Conservation (phyloP, 2,329 filamentous ascomycete species). For the Stachybotrys elegans region DNA sequence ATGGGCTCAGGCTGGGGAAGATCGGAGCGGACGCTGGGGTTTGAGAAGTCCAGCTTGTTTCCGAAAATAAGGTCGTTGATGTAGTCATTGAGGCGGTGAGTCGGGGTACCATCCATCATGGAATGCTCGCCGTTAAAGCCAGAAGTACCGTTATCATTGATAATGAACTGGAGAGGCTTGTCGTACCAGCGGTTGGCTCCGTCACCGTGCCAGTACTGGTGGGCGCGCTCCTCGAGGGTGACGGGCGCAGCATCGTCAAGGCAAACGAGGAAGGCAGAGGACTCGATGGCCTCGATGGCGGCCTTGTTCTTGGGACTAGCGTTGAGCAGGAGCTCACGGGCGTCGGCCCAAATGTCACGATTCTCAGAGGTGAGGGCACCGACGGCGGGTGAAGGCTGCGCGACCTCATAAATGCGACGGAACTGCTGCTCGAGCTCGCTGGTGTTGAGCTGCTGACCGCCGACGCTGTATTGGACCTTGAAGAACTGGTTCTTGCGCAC, state of each 20-base stretch:
- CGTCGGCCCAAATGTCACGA: constrained; percentile 87
- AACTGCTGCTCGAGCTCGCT: constrained; percentile 90
- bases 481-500: constrained; percentile 97
- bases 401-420: constrained; percentile 73
- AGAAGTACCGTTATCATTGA: constrained; percentile 96
- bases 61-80: constrained; percentile 87
- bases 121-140: constrained; percentile 98
- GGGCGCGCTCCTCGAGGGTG: constrained; percentile 90
- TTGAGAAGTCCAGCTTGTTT: constrained; percentile 87
- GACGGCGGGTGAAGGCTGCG: constrained; percentile 65
- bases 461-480: constrained; percentile 78
- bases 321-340: constrained; percentile 68
- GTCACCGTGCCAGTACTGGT: constrained; percentile 97
- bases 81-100: constrained; percentile 94
- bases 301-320: constrained; percentile 75
- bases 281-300: constrained; percentile 76
- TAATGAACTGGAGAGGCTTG: constrained; percentile 95
- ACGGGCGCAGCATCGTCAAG: constrained; percentile 88
- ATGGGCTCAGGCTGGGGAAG: constrained; percentile 76
- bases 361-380: constrained; percentile 88
- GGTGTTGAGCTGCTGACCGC: constrained; percentile 80
- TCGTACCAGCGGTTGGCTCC: constrained; percentile 95
- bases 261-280: constrained; percentile 86
- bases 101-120: constrained; percentile 99
- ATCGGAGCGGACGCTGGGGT: constrained; percentile 71